Base-by-base conservation (phyloP, 805 yeast genomes). In the Candida maltosa region DNA sequence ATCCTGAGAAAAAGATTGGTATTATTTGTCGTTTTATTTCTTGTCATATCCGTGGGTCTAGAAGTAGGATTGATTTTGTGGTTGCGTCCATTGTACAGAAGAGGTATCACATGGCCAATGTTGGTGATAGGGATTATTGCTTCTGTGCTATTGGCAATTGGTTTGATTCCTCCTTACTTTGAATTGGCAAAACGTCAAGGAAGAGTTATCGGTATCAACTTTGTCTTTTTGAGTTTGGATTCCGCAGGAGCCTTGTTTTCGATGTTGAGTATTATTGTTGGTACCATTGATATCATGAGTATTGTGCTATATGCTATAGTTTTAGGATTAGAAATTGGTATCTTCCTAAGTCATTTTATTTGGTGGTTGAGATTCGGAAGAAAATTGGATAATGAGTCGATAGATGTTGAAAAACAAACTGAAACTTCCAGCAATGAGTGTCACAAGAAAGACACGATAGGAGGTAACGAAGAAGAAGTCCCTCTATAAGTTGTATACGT, bases 151-250 rank as follows among this genome's bases (percentile, higher is more conserved):
- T 62, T 91, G 6, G 93, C 84, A 0, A 52, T 73, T 2, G 97
- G 97, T 0, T 67, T 91, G 23, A 44, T 91, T 0, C 97, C 97
- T 0, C 96, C 97, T 4, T 91, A 89, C 54, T 79, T 78, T 47
- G 97, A 91, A 55, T 62, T 91, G 17, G 73, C 78, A 21, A 85
- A 87, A 51, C 70, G 96, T 44, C 58, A 76, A 34, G 97, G 97
- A 2, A 63, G 83, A 23, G 97, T 91, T 3, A 78, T 88, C 3
- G 97, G 97, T 0, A 83, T 91, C 50, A 88, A 88, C 54, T 88
- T 91, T 51, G 46, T 83, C 3, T 91, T 91, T 44, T 65, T 91
- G 39, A 49, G 70, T 4, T 61, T 89, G 62, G 97, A 91, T 55
- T 75, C 85, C 4, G 43, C 75, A 17, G 97, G 97, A 6, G 96